These are phyloP conservation scores for Saccharomyces hybrid DNA, from an alignment of 1,139 yeast species.

Conservation along the genomic window DNA sequence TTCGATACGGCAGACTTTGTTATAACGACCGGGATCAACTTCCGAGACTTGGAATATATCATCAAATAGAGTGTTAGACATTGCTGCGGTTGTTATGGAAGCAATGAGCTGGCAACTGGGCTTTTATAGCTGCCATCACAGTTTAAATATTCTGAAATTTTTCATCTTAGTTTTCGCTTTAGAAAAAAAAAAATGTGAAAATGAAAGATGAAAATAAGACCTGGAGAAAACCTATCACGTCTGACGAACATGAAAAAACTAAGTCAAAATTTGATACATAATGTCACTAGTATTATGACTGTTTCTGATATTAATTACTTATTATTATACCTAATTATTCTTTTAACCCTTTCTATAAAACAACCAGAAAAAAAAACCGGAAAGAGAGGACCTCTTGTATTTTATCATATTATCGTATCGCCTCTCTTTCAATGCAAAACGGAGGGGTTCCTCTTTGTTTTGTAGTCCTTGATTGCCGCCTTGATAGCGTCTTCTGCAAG, in stretches of 20 bases:
- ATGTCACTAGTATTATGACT: background rate
- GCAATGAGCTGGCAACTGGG: background rate
- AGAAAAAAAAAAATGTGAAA: background rate
- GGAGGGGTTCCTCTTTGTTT: constrained; percentile 45
- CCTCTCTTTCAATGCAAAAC: background rate
- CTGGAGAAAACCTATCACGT: background rate
- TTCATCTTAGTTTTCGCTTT: background rate
- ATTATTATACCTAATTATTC: background rate
- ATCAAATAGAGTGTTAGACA: constrained; percentile 85
- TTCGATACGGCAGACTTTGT: constrained; percentile 83
- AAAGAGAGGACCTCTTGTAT: background rate
- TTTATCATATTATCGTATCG: background rate
- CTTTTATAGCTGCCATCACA: background rate
- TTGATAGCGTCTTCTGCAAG: constrained; percentile 97
- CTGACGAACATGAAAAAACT: background rate
- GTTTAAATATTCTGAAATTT: background rate
- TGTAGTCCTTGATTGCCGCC: constrained; percentile 92
- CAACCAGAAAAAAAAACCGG: background rate
- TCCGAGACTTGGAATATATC: constrained; percentile 85
- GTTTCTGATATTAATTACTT: background rate
- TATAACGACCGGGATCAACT: constrained; percentile 84
- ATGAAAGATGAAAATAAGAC: background rate
- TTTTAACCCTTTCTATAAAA: background rate
- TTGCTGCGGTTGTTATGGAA: constrained; percentile 21
- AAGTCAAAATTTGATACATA: background rate